phyloP scores from a whole-genome alignment of 768 basidiomycete species.

The Podaxis mareebaensis region DNA sequence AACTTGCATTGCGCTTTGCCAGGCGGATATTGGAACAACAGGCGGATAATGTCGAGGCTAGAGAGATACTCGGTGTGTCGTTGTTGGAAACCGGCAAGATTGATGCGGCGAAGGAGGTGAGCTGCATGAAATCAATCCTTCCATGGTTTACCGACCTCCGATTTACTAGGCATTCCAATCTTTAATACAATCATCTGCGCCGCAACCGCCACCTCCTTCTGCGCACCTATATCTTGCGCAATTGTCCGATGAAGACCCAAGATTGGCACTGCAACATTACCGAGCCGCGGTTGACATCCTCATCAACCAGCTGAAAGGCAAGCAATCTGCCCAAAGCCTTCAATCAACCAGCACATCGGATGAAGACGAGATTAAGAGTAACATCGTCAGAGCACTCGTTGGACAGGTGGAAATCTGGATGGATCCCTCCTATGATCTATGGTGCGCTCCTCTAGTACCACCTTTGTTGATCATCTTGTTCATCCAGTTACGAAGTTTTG shows the following conservation, averaged over 20 bases:
- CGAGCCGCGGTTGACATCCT: conserved; percentile 78
- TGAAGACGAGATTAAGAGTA: conserved; percentile 62
- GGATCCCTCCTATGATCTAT: conserved; percentile 86
- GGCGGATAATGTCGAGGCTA: conserved; percentile 63
- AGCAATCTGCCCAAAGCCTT: conserved; percentile 51
- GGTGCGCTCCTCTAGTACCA: conserved; percentile 44
- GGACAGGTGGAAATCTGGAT: conserved; percentile 97
- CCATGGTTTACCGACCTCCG: neutral
- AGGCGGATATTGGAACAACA: conserved; percentile 66
- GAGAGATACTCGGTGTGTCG: conserved; percentile 78
- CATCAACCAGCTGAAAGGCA: conserved; percentile 70
- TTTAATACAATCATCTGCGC: conserved; percentile 61
- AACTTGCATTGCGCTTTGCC: conserved; percentile 74
- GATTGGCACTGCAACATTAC: conserved; percentile 72
- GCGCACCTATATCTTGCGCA: conserved; percentile 91
- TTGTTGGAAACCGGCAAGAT: conserved; percentile 80
- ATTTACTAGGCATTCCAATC: conserved; percentile 57
- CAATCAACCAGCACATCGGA: conserved; percentile 34
- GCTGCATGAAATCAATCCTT: neutral
- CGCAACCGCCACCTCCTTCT: conserved; percentile 76
- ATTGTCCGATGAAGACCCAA: conserved; percentile 75
- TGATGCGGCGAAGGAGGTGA: conserved; percentile 68
- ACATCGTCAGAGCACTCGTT: conserved; percentile 76
- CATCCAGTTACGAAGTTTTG: conserved; percentile 53
- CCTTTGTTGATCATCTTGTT: neutral